Conservation (phyloP, 1,284 basidiomycete genomes). For the Coniferiporia weirii region DNA sequence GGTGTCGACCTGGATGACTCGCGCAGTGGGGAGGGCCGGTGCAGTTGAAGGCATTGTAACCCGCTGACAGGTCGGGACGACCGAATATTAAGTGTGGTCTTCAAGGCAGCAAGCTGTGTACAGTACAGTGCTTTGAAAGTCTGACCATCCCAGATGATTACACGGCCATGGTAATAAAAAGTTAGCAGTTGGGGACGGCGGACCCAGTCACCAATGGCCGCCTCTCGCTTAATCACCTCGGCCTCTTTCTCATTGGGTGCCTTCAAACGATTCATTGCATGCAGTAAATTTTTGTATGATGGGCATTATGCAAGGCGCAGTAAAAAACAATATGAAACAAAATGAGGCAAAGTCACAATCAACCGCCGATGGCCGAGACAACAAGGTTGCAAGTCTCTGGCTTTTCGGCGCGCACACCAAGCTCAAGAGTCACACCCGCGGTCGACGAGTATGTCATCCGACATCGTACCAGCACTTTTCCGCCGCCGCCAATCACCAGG, state of each 20-base stretch:
- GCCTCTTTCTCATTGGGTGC: neutral
- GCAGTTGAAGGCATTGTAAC: slow-evolving; percentile 27
- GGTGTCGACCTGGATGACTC: slow-evolving; percentile 80
- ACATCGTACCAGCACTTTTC: slow-evolving; percentile 89
- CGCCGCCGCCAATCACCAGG: slow-evolving; percentile 81
- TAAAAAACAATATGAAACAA: slow-evolving; percentile 1
- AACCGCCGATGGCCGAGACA: slow-evolving; percentile 84
- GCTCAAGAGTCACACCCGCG: slow-evolving; percentile 92
- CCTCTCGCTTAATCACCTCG: slow-evolving; percentile 5
- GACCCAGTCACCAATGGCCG: slow-evolving; percentile 5
- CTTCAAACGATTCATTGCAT: neutral
- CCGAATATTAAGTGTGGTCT: neutral
- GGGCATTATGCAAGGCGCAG: neutral
- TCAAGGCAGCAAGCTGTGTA: neutral
- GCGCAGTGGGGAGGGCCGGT: slow-evolving; percentile 56
- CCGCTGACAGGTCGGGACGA: neutral
- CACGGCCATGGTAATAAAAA: slow-evolving; percentile 10
- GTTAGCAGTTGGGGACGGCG: neutral
- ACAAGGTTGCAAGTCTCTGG: slow-evolving; percentile 84
- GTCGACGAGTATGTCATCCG: slow-evolving; percentile 93
- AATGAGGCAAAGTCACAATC: slow-evolving; percentile 19
- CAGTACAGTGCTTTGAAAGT: neutral
- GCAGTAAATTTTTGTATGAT: neutral
- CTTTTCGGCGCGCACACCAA: slow-evolving; percentile 90
- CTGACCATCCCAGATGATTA: slow-evolving; percentile 4